These are phyloP conservation scores for Penicillium angulare DNA, from an alignment of 495 filamentous ascomycete genomes.

Conservation along the genomic window DNA sequence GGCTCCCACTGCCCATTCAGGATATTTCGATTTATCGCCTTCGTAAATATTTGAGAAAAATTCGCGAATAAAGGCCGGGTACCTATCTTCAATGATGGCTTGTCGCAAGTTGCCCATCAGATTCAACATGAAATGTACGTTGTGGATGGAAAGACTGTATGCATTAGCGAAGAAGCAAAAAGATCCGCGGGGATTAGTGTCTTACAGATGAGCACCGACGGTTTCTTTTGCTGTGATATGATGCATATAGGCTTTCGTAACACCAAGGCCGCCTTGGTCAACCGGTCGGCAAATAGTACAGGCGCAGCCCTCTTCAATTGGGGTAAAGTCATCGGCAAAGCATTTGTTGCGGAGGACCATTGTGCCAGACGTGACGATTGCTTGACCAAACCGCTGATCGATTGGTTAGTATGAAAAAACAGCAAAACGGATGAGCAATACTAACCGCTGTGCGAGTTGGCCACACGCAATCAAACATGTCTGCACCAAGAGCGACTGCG, in stretches of 20 bases:
- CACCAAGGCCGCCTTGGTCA: slow-evolving; percentile 70
- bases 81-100: slow-evolving; percentile 80
- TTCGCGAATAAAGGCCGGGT: slow-evolving; percentile 70
- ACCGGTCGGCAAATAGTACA: slow-evolving; percentile 73
- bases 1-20: slow-evolving; percentile 83
- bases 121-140: slow-evolving; percentile 83
- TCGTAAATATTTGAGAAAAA: slow-evolving; percentile 75
- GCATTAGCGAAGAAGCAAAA: slow-evolving; percentile 10
- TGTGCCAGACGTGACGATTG: slow-evolving; percentile 75
- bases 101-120: slow-evolving; percentile 74
- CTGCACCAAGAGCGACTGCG: slow-evolving; percentile 86
- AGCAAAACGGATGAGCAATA: not conserved
- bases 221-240: slow-evolving; percentile 94
- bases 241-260: slow-evolving; percentile 87
- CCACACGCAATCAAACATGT: slow-evolving; percentile 99
- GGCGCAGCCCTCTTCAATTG: slow-evolving; percentile 77
- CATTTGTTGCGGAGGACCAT: slow-evolving; percentile 78
- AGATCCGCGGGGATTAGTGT: not conserved
- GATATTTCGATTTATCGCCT: slow-evolving; percentile 65
- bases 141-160: slow-evolving; percentile 82
- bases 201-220: slow-evolving; percentile 82
- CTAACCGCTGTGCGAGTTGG: slow-evolving; percentile 84
- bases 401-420: not conserved
- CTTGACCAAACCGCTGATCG: slow-evolving; percentile 79
- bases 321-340: slow-evolving; percentile 75